A percentile compares a stretch with the other conserved stretches of the same genome.
Evolutionary conservation across 2,329 filamentous ascomycete species (phyloP).

Genomic region (Westerdykella sp.): DNA sequence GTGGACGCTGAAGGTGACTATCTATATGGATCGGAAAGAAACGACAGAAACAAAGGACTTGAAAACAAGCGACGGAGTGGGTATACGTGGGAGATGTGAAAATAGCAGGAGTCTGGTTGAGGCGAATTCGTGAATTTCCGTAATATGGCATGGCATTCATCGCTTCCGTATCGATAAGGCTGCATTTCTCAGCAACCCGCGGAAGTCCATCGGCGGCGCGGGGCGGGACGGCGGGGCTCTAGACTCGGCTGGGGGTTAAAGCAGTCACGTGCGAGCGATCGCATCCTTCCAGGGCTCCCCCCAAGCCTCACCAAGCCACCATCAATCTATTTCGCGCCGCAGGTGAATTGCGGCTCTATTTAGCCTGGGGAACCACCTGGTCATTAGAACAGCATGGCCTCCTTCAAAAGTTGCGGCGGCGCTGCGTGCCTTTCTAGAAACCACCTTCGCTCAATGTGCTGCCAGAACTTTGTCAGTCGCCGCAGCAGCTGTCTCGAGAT

Average conservation of each 20-base stretch:
- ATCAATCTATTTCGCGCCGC: constrained; percentile 11
- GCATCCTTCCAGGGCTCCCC: constrained; percentile 8
- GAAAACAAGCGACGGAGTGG: constrained; percentile 9
- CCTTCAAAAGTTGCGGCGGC: constrained; percentile 4
- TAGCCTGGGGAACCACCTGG: constrained; percentile 14
- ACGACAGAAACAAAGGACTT: constrained; percentile 13
- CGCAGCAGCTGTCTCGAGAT: neutral
- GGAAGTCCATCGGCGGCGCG: neutral
- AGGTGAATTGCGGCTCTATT: constrained; percentile 19
- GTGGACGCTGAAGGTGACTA: neutral
- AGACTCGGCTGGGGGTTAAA: no score
- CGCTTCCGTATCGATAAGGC: constrained; percentile 28
- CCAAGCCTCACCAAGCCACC: neutral
- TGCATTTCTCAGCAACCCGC: constrained; percentile 9
- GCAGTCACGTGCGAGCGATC: constrained; percentile 7
- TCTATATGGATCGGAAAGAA: neutral
- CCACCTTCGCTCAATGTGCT: constrained; percentile 8
- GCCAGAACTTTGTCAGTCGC: neutral
- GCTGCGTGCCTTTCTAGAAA: neutral
- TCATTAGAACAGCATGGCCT: constrained; percentile 18
- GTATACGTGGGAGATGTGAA: neutral
- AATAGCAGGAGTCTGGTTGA: neutral
- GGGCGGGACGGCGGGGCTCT: neutral
- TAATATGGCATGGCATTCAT: no score
- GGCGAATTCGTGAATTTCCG: no score